Evolutionary conservation across 1,284 basidiomycete species (phyloP).

Genomic region (Amylostereum areolatum): DNA sequence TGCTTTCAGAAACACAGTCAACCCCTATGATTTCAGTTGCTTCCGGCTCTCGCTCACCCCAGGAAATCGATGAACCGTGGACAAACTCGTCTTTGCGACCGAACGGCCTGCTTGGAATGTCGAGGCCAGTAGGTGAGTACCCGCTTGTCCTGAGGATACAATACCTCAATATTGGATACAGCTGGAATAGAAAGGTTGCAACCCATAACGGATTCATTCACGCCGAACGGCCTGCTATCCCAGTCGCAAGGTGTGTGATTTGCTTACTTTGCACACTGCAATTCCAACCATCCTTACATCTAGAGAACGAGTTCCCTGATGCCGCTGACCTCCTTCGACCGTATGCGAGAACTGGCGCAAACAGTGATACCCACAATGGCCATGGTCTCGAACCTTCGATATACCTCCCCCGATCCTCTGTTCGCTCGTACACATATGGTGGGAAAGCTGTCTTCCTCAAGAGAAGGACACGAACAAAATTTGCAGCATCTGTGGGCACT

Average conservation of each 20-base stretch:
- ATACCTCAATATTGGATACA: too few relatives aligned
- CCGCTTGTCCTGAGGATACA: too few relatives aligned
- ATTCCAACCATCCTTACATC: too few relatives aligned
- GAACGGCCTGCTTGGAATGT: conserved; percentile 2
- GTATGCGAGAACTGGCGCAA: conserved; percentile 8
- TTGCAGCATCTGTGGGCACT: conserved; percentile 5
- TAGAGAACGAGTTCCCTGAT: conserved; percentile 20
- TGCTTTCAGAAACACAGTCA: too few relatives aligned
- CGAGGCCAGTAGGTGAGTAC: too few relatives aligned
- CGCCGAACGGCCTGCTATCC: neutral
- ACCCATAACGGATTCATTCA: conserved; percentile 3
- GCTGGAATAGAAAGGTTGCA: too few relatives aligned
- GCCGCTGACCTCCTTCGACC: conserved; percentile 20
- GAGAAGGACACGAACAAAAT: conserved; percentile 28
- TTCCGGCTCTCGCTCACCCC: neutral
- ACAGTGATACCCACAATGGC: neutral
- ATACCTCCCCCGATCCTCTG: conserved; percentile 15
- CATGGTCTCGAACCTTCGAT: conserved; percentile 3
- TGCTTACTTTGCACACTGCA: neutral
- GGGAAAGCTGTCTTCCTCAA: conserved; percentile 47
- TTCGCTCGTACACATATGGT: conserved; percentile 48
- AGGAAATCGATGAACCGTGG: neutral
- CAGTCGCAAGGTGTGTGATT: conserved; percentile 10
- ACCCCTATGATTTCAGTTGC: neutral
- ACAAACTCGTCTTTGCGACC: too few relatives aligned